Base-by-base conservation (phyloP, 352 stramenopile genomes). In the Albugo laibachii region DNA sequence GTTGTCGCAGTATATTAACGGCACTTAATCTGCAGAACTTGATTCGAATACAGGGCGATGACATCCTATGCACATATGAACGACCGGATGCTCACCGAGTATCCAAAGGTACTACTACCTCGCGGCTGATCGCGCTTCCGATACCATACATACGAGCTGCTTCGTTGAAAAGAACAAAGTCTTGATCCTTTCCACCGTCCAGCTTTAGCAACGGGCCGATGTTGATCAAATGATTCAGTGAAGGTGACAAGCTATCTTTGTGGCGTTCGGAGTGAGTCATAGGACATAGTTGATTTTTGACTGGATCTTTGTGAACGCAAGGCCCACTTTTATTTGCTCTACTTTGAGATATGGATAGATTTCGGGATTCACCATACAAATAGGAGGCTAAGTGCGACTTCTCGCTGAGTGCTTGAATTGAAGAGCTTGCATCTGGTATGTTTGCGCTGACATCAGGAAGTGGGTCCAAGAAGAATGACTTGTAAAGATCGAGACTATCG, bases 121-220 rank as follows among this genome's bases (percentile, higher is more conserved):
- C 76, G 58, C 80, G 83, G 41, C 66, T 76, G 55, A 82, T 79
- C 52, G 83, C 69, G 24, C 85, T 65, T 2, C 70, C 68, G 42
- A 88, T 85, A 11, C 60, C 55, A 41, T 83, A 75, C 19, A 83
- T 71, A 0, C 66, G 70, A 16, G 75, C 68, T 13, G 65, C 54
- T 54, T 83, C 69, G 53, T 88, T 88, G 52, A 88, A 88, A 3
- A 83, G 45, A 39, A 88, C 85, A 38, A 83, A 85, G 46, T 88
- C 75, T 14, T 75, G 57, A 44, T 83, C 75, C 56, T 82, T 82
- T 11, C 75, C 72, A 2, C 72, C 75, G n/a, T 80, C 68, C 47
- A 83, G 70, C 59, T 87, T 83, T 54, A 79, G 77, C 1, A 87
- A 54, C 18, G 72, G 68, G 2, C 75, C 75, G 13, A 85, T 69